Percentiles rank a stretch among this genome's conserved stretches.
These are phyloP conservation scores for Fusarium gaditjirri DNA, from an alignment of 2,329 filamentous ascomycete species.

Conservation along the genomic window DNA sequence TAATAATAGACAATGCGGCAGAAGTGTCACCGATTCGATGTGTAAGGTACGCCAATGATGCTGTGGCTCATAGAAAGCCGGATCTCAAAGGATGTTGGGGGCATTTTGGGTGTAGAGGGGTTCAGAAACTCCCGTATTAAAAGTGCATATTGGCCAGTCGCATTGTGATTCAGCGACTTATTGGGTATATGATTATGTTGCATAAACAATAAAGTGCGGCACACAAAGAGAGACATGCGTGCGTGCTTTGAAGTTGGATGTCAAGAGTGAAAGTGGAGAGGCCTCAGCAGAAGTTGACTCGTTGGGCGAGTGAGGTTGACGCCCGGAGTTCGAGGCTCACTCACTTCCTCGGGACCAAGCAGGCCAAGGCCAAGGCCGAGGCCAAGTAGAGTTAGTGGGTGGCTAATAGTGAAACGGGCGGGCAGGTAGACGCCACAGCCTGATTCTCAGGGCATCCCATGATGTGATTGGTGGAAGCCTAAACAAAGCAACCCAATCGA, in stretches of 20 bases:
- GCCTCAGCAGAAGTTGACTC: not conserved
- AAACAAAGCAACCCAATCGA: conserved; percentile 25
- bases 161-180: not conserved
- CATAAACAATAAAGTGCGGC: conserved; percentile 1
- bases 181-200: not conserved
- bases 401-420: conserved; percentile 31
- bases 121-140: conserved; percentile 13
- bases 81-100: not conserved
- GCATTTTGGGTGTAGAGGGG: conserved; percentile 10
- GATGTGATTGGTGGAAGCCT: conserved; percentile 16
- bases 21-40: not conserved
- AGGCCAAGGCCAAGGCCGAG: conserved; percentile 1
- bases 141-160: conserved; percentile 9
- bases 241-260: not conserved
- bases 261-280: conserved; percentile 13
- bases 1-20: conserved; percentile 20
- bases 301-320: conserved; percentile 7
- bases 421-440: conserved; percentile 32
- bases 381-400: conserved; percentile 1
- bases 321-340: conserved; percentile 15
- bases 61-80: conserved; percentile 22
- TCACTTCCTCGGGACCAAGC: conserved; percentile 1
- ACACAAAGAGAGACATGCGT: conserved; percentile 4
- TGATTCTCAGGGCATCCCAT: conserved; percentile 12
- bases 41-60: conserved; percentile 29